Base-by-base conservation (phyloP, 2,329 filamentous ascomycete genomes). In the Calonectria ilicicola region DNA sequence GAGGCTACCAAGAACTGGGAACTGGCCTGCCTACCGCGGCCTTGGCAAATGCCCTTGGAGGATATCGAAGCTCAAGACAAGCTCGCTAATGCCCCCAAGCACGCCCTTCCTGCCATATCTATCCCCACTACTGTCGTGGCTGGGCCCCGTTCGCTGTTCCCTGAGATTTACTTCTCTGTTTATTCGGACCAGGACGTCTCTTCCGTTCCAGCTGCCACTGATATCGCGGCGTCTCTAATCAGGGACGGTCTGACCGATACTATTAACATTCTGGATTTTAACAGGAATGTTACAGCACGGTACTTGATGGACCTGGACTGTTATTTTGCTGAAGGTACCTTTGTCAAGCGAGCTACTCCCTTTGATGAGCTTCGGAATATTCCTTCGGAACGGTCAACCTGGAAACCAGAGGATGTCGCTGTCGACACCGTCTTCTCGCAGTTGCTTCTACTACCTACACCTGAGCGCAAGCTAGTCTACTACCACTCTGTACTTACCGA, bases 341-440 rank as follows among this genome's bases (percentile, higher is more conserved):
- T 99, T 83, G 93, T 98, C 70, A 98, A 98, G 85, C 93, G 97
- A 70, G 96, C 95, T 1, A 98, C 95, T 1, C 92, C 95, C 0
- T 98, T 98, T 80, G 97, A 99, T 83, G 93, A 95, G 80, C 90
- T 99, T 62, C 91, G 93, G 40, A 93, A 93, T 56, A 88, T 93
- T 21, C 91, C 91, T 40, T 86, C 85, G 1, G 89, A 91, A 67
- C 89, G 90, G 75, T 91, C 93, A 17, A 96, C 95, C 0, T 99
- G 97, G 96, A 99, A 99, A 84, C 95, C 97, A 0, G 97, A 99
- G 85, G 97, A 99, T 84, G 94, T 98, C 71, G 94, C 94, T 3
- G 95, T 99, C n/a, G 97, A 99, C 83, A 95, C 96, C 6, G 95
- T 98, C 70, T 99, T 99, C 84, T 98, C 96, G 1, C 96, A 98